phyloP scores from a whole-genome alignment of 176 grass and related monocot genomes.

The Cymbopogon citratus region DNA sequence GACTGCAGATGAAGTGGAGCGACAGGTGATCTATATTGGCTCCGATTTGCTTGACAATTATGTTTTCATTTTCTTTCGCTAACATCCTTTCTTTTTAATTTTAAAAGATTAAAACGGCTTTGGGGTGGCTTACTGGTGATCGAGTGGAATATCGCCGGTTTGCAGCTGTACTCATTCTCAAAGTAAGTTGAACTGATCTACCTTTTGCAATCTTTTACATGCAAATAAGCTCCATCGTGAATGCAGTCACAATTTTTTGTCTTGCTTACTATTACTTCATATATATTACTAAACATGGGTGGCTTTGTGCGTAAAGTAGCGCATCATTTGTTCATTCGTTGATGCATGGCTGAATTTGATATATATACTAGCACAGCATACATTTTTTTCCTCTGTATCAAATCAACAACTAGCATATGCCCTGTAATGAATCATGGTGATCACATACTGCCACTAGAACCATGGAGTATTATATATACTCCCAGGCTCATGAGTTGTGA shows the following conservation, averaged over 20 bases:
- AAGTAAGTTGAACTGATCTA: constrained; percentile 53
- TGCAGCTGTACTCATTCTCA: constrained; percentile 98
- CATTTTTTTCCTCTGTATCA: background rate
- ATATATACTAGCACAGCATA: background rate
- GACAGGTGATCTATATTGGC: constrained; percentile 43
- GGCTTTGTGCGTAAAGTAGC: background rate
- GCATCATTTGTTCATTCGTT: background rate
- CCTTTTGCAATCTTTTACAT: constrained; percentile 6
- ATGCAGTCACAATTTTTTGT: background rate
- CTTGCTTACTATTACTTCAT: background rate
- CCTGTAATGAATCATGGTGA: background rate
- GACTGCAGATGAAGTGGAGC: constrained; percentile 93
- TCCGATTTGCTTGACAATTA: constrained; percentile 1
- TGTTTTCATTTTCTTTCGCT: constrained; percentile 12
- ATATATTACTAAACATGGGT: background rate
- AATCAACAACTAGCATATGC: background rate
- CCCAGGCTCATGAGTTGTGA: background rate
- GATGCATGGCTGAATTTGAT: background rate
- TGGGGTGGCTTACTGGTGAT: constrained; percentile 82
- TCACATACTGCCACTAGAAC: background rate
- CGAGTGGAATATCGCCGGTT: constrained; percentile 92
- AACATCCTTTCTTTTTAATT: background rate
- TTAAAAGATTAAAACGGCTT: constrained; percentile 84
- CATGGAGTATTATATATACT: background rate
- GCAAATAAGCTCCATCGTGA: background rate